phyloP scores from a whole-genome alignment of 805 yeast species.

The Wickerhamomyces queroliae region DNA sequence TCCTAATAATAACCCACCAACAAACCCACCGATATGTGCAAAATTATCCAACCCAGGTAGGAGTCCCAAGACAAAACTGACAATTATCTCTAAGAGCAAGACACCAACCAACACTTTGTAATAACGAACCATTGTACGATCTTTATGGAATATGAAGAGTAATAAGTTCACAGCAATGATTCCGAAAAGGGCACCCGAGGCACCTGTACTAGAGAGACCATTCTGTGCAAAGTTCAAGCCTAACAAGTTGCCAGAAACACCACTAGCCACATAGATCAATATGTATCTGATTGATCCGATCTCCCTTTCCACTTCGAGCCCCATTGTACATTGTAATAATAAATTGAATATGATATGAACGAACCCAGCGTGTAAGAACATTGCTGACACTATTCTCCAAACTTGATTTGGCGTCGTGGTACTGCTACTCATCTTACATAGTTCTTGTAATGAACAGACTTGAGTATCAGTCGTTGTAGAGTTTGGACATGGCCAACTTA shows the following conservation, averaged over 20 bases:
- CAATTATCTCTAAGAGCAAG: constrained; percentile 50
- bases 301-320: constrained; percentile 48
- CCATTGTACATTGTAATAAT: constrained; percentile 55
- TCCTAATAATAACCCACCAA: constrained; percentile 49
- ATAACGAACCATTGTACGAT: constrained; percentile 39
- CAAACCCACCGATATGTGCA: constrained; percentile 71
- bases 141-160: constrained; percentile 44
- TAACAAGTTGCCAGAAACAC: constrained; percentile 59
- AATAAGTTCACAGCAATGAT: constrained; percentile 57
- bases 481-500: constrained; percentile 63
- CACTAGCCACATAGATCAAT: constrained; percentile 52
- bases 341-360: constrained; percentile 62
- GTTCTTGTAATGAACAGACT: constrained; percentile 49
- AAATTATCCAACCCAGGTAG: constrained; percentile 74
- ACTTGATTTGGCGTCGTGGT: constrained; percentile 52
- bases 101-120: constrained; percentile 41
- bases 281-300: constrained; percentile 52
- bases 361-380: constrained; percentile 70
- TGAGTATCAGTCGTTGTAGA: constrained; percentile 49
- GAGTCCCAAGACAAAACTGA: constrained; percentile 57
- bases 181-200: constrained; percentile 69
- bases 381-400: constrained; percentile 66
- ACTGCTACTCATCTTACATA: constrained; percentile 55
- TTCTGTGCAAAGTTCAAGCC: constrained; percentile 67
- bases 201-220: constrained; percentile 65